Evolutionary conservation across 176 grass and related monocot species (phyloP).

Genomic region (Oropetium thomaeum): DNA sequence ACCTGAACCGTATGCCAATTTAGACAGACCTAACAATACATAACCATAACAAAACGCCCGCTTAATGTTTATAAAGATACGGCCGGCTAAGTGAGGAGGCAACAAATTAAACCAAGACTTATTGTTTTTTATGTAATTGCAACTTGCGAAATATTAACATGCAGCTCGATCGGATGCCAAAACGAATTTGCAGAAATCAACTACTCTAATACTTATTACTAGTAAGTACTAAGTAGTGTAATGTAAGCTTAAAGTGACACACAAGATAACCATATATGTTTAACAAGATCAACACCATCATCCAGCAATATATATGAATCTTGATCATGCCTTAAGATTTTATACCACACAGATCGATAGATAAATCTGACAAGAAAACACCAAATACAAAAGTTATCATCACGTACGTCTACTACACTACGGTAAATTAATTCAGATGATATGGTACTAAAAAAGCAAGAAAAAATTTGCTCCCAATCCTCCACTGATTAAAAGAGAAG

Average conservation of each 20-base stretch:
- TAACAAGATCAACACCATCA: background rate
- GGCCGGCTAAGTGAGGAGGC: background rate
- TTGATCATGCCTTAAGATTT: background rate
- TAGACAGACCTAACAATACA: background rate
- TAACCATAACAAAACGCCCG: background rate
- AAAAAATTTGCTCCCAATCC: background rate
- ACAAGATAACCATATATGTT: background rate
- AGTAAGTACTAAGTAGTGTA: too few relatives aligned
- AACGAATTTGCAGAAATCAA: conserved; percentile 6
- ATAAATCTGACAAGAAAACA: background rate
- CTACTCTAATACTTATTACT: too few relatives aligned
- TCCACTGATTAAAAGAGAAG: background rate
- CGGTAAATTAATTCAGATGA: background rate
- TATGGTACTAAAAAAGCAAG: background rate
- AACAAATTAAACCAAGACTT: conserved; percentile 28
- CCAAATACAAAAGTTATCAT: background rate
- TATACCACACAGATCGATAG: background rate
- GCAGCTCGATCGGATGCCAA: background rate
- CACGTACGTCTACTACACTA: background rate
- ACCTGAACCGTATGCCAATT: background rate
- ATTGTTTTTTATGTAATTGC: background rate
- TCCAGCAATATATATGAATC: conserved; percentile 9
- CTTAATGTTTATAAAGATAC: background rate
- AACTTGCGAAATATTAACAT: background rate
- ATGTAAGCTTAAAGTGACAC: conserved; percentile 25